phyloP scores from a whole-genome alignment of 805 yeast genomes.

The Ogataea zsoltii region DNA sequence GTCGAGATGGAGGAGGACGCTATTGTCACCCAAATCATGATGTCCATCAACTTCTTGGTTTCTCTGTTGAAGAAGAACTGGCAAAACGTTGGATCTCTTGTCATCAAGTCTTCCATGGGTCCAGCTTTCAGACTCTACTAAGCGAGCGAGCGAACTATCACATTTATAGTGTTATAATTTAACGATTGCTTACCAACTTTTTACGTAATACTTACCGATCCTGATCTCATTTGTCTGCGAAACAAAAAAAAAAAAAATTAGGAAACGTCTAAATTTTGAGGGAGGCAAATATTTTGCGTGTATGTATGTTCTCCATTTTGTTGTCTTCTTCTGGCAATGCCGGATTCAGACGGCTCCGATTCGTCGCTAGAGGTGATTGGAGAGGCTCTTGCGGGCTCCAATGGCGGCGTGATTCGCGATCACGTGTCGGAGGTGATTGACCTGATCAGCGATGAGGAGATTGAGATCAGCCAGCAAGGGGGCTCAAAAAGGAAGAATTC shows the following conservation, averaged over 20 bases:
- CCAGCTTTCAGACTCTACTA: constrained; percentile 99
- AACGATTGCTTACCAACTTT: not conserved
- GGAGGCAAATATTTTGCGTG: too few relatives aligned
- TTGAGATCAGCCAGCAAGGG: not conserved
- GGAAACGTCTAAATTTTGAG: too few relatives aligned
- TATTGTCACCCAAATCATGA: constrained; percentile 95
- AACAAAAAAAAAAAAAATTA: too few relatives aligned
- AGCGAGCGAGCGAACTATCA: constrained; percentile 29
- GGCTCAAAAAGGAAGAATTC: not conserved
- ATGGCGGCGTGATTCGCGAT: not conserved
- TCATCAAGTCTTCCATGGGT: constrained; percentile 99
- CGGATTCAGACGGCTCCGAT: constrained; percentile 8
- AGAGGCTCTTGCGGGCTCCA: not conserved
- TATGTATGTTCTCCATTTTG: too few relatives aligned
- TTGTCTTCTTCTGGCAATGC: not conserved
- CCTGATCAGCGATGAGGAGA: constrained; percentile 12
- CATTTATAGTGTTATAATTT: not conserved
- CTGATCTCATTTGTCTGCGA: too few relatives aligned
- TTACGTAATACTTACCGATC: not conserved
- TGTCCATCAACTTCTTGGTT: constrained; percentile 98
- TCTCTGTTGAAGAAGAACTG: constrained; percentile 99
- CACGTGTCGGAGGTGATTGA: constrained; percentile 11
- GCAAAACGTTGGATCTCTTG: constrained; percentile 99
- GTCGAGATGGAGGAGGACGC: constrained; percentile 98
- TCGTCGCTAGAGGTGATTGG: constrained; percentile 11